These are phyloP conservation scores for Passalora sequoiae DNA, from an alignment of 2,329 filamentous ascomycete species.

Conservation along the genomic window DNA sequence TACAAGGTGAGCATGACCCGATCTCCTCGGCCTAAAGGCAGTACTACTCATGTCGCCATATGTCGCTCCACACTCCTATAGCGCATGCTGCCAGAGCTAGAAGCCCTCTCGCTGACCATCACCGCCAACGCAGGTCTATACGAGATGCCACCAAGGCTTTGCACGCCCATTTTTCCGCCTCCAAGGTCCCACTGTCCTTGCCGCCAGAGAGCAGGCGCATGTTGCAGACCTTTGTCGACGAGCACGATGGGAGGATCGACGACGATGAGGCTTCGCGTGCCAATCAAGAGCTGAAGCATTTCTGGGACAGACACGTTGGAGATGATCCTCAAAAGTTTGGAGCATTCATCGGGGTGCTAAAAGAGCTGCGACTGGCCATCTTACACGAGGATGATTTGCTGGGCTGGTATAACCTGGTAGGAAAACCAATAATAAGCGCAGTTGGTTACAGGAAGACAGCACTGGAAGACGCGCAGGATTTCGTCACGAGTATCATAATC, in stretches of 20 bases:
- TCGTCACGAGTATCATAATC: slow-evolving; percentile 59
- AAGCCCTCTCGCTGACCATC: slow-evolving; percentile 13
- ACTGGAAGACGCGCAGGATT: slow-evolving; percentile 60
- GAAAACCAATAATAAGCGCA: slow-evolving; percentile 53
- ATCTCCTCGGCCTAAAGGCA: background rate
- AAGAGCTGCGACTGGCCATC: slow-evolving; percentile 59
- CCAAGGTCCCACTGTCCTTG: slow-evolving; percentile 50
- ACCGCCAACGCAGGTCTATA: slow-evolving; percentile 37
- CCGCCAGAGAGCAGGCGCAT: slow-evolving; percentile 51
- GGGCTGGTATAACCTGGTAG: slow-evolving; percentile 66
- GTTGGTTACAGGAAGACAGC: slow-evolving; percentile 59
- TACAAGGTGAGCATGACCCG: slow-evolving; percentile 7
- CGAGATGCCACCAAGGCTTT: slow-evolving; percentile 47
- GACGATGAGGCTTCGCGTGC: slow-evolving; percentile 65
- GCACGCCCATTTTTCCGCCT: slow-evolving; percentile 40
- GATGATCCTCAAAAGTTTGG: slow-evolving; percentile 54
- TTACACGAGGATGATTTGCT: slow-evolving; percentile 58
- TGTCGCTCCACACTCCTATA: slow-evolving; percentile 2
- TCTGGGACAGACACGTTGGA: slow-evolving; percentile 62
- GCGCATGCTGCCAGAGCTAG: slow-evolving; percentile 2
- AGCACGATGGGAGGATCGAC: slow-evolving; percentile 50
- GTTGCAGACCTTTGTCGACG: slow-evolving; percentile 55
- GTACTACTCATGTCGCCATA: background rate
- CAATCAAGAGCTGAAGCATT: slow-evolving; percentile 61
- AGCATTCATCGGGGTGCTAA: slow-evolving; percentile 64